These are phyloP conservation scores for Rhizopus stolonifer DNA, from an alignment of 371 early-diverging fungal genomes.

Conservation along the genomic window DNA sequence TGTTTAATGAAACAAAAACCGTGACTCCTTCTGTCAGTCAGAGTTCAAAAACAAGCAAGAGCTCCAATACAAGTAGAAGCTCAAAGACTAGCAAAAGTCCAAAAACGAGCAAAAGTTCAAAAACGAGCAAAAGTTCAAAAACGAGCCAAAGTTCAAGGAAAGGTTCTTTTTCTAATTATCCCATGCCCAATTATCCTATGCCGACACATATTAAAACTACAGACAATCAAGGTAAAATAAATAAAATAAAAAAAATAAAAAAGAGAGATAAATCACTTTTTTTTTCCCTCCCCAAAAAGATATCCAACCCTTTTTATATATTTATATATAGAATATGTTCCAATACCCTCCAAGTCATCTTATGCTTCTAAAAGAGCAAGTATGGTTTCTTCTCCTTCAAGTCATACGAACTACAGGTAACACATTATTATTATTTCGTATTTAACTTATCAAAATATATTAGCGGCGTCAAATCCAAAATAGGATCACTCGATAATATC, in stretches of 20 bases:
- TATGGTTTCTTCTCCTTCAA: constrained; percentile 9
- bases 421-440: background rate
- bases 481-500: constrained; percentile 19
- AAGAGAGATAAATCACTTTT: too few species aligned
- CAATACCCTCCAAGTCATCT: background rate
- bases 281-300: too few species aligned
- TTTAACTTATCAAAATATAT: background rate
- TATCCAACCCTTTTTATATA: too few species aligned
- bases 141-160: background rate
- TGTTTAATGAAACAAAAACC: background rate
- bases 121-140: background rate
- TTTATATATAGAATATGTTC: too few species aligned
- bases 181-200: background rate
- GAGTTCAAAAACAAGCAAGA: background rate
- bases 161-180: background rate
- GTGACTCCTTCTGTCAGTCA: background rate
- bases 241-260: too few species aligned
- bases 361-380: constrained; percentile 9
- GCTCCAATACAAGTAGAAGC: background rate
- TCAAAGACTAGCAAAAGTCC: background rate
- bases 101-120: background rate
- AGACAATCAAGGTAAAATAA: too few species aligned
- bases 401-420: constrained; percentile 15
- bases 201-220: too few species aligned
- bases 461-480: constrained; percentile 21